Percentiles rank a stretch among this genome's conserved stretches.
These are phyloP conservation scores for Setaria viridis DNA, from an alignment of 202 grass and related monocot species.

Conservation along the genomic window DNA sequence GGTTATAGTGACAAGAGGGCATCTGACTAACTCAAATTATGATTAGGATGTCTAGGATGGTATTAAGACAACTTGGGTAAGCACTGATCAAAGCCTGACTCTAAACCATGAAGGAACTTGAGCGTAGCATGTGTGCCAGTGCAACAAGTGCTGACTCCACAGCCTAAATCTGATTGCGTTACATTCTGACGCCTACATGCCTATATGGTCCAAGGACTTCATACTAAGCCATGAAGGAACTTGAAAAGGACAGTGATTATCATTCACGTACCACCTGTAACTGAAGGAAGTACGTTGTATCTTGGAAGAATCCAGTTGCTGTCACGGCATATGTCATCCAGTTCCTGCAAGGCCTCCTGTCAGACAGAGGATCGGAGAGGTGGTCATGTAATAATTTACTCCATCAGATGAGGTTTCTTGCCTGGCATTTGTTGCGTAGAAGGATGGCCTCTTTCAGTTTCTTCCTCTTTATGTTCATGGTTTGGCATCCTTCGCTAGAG, in stretches of 20 bases:
- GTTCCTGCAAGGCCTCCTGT: slow-evolving; percentile 56
- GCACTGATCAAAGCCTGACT: background rate
- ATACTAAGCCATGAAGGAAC: slow-evolving; percentile 25
- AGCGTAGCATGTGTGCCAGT: background rate
- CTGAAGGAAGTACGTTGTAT: slow-evolving; percentile 68
- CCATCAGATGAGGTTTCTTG: slow-evolving; percentile 37
- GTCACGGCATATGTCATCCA: slow-evolving; percentile 61
- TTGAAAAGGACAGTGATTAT: slow-evolving; percentile 27
- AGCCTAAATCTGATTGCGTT: background rate
- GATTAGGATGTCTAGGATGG: background rate
- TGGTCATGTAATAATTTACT: background rate
- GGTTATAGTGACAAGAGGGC: background rate
- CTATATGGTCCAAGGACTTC: slow-evolving; percentile 28
- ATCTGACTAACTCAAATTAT: background rate
- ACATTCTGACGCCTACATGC: background rate
- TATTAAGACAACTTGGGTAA: background rate
- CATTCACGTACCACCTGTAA: slow-evolving; percentile 51
- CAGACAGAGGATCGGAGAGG: background rate
- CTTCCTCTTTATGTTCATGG: slow-evolving; percentile 58
- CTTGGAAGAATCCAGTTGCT: slow-evolving; percentile 73
- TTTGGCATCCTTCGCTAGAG: slow-evolving; percentile 39
- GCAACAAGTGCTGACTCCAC: background rate
- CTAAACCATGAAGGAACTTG: background rate
- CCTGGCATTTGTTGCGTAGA: slow-evolving; percentile 59
- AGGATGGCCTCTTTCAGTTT: slow-evolving; percentile 52